Percentiles rank a stretch among this genome's conserved stretches.
Conservation (phyloP, 176 grass and related monocot genomes). For the Coix lacrymajobi region DNA sequence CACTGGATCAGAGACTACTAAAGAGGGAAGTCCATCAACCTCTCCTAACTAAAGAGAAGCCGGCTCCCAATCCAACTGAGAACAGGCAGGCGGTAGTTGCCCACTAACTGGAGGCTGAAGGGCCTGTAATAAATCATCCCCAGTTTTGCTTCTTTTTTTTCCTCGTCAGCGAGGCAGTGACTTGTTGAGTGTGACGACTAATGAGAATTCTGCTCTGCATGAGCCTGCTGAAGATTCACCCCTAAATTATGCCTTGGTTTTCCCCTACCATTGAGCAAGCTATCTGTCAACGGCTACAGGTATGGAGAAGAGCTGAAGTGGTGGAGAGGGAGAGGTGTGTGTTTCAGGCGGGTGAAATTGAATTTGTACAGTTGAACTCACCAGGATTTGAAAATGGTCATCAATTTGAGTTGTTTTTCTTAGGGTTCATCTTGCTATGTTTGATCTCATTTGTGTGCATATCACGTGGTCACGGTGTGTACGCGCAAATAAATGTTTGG, state of each 20-base stretch:
- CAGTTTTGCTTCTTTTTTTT: constrained; percentile 39
- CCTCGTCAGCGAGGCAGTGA: neutral
- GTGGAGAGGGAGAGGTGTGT: neutral
- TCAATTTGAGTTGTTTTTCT: neutral
- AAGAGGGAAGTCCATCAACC: constrained; percentile 20
- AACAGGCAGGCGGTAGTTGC: neutral
- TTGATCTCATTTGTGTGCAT: neutral
- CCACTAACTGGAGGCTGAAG: constrained; percentile 19
- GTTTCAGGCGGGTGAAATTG: neutral
- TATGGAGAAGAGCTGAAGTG: neutral
- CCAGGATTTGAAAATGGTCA: neutral
- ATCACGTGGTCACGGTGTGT: neutral
- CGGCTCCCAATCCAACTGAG: neutral
- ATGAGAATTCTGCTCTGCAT: neutral
- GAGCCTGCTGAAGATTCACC: constrained; percentile 10
- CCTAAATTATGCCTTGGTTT: neutral
- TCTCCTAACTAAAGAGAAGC: constrained; percentile 31
- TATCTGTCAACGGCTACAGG: neutral
- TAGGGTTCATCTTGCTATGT: neutral
- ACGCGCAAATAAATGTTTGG: neutral
- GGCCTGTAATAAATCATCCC: constrained; percentile 25
- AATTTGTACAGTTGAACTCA: constrained; percentile 33
- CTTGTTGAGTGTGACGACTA: neutral
- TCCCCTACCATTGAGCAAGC: neutral
- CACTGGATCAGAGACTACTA: constrained; percentile 21